Base-by-base conservation (phyloP, 2,329 filamentous ascomycete genomes). In the Xylariales sp. region DNA sequence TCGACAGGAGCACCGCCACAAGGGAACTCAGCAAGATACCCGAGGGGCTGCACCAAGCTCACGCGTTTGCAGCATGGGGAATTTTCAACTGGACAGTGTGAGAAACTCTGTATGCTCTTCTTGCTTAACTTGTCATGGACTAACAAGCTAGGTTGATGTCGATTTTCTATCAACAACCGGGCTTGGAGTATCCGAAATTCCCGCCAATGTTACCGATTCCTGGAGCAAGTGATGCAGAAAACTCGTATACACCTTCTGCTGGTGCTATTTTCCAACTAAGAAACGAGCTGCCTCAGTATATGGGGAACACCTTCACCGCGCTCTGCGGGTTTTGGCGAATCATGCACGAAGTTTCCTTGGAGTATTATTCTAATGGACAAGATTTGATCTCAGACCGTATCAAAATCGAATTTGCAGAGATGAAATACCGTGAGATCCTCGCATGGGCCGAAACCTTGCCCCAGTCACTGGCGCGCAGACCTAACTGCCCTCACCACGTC, bases 1-100 rank as follows among this genome's bases (percentile, higher is more conserved):
- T 43, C 7, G 38, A 50, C 5, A 34, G 40, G 4, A 17, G 14
- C 2, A 28, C 35, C 20, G 20, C 31, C 21, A 24, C 14, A 12
- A 7, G 13, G 6, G 15, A 14, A 3, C 6, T 34, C 13, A 27
- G 46, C n/a, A 31, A 49, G 14, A 27, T 38, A 25, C 37, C 49
- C 23, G 23, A 25, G n/a, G 8, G 40, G 43, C 6, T 46, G 51
- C 1, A 33, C 44, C 5, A 33, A 21, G 20, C 39, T 18, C 21
- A 29, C 21, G 47, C 45, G 2, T 51, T 51, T 11, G 55, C 54
- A 5, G 53, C 57, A 1, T 60, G 57, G 57, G 56, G 56, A 0
- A 40, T 49, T 4, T 66, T 66, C 33, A 65, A 63, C 38, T 66
- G 57, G 58, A 57, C 55, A 37, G 49, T 58, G 63, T 63, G 40